phyloP scores from a whole-genome alignment of 306 rosid genomes.

The Quercus suber region DNA sequence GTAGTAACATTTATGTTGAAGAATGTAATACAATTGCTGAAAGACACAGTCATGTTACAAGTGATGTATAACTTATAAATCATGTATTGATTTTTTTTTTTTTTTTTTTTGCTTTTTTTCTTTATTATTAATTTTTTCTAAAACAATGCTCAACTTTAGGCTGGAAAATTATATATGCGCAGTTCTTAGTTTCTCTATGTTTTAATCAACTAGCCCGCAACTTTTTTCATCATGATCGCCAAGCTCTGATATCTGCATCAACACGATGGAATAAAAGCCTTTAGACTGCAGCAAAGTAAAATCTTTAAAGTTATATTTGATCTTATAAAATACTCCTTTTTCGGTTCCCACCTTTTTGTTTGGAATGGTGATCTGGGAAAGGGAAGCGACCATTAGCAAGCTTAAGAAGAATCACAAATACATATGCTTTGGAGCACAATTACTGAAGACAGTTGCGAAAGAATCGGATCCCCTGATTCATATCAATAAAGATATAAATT shows the following conservation, averaged over 20 bases:
- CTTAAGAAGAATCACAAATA: constrained; percentile 12
- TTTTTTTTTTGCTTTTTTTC: not conserved
- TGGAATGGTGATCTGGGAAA: not conserved
- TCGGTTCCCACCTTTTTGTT: constrained; percentile 9
- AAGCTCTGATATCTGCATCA: not conserved
- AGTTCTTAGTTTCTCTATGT: not conserved
- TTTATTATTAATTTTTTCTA: not conserved
- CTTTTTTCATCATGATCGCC: not conserved
- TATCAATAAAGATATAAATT: constrained; percentile 1
- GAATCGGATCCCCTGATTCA: constrained; percentile 85
- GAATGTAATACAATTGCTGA: not conserved
- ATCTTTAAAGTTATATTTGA: not conserved
- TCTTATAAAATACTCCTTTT: too few species aligned
- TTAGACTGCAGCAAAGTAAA: not conserved
- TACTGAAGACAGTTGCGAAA: constrained; percentile 71
- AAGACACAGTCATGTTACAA: not conserved
- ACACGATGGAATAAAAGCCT: not conserved
- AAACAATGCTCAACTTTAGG: not conserved
- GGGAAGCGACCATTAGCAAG: constrained; percentile 9
- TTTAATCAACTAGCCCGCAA: not conserved
- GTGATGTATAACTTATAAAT: not conserved
- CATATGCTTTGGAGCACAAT: constrained; percentile 4
- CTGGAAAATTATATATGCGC: not conserved
- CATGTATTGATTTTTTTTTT: not conserved
- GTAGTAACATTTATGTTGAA: not conserved